Evolutionary conservation across 495 filamentous ascomycete genomes (phyloP).

Genomic region (Aspergillus nanangensis): DNA sequence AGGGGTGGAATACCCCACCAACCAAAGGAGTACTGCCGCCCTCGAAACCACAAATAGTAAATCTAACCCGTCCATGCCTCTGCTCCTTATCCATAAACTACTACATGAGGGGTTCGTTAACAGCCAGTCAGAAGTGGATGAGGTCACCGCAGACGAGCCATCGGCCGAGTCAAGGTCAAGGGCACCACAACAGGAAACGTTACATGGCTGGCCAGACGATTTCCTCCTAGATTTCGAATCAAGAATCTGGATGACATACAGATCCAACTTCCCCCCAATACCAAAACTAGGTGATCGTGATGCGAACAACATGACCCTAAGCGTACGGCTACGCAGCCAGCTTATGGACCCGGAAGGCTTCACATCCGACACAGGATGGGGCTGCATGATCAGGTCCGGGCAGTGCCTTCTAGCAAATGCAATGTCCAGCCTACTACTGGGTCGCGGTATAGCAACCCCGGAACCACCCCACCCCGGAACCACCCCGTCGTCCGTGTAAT

Average conservation of each 20-base stretch:
- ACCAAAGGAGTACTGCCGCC: too few relatives aligned
- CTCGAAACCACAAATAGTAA: too few relatives aligned
- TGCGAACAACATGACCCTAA: conserved; percentile 73
- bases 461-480: neutral
- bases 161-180: conserved; percentile 19
- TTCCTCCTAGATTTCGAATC: conserved; percentile 95
- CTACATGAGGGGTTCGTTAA: too few relatives aligned
- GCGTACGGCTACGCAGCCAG: conserved; percentile 78
- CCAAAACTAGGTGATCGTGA: conserved; percentile 68
- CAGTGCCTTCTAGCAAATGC: conserved; percentile 91
- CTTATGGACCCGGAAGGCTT: conserved; percentile 79
- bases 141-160: neutral
- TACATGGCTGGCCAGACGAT: conserved; percentile 71
- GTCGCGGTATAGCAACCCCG: conserved; percentile 84
- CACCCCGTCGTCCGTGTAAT: neutral
- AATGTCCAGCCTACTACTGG: conserved; percentile 63
- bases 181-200: conserved; percentile 20
- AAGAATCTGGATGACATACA: conserved; percentile 94
- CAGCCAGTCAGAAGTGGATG: too few relatives aligned
- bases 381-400: conserved; percentile 97
- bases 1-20: conserved; percentile 66
- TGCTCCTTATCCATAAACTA: too few relatives aligned
- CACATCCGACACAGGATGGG: conserved; percentile 93
- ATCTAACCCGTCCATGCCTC: too few relatives aligned
- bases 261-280: conserved; percentile 81